Evolutionary conservation across 2,329 filamentous ascomycete genomes (phyloP).

Genomic region (Colletotrichum sp.): DNA sequence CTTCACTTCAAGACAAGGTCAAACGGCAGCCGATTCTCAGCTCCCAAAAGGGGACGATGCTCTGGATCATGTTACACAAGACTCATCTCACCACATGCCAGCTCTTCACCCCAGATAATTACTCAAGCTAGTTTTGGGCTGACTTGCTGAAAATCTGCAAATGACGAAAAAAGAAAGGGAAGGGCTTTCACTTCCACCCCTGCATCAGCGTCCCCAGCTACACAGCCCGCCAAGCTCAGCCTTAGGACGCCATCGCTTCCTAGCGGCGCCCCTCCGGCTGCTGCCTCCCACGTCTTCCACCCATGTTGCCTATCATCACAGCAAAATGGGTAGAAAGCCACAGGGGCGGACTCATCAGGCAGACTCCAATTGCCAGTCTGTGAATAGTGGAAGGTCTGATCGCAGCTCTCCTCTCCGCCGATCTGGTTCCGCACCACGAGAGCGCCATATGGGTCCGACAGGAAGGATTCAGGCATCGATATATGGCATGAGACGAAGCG

Average conservation of each 20-base stretch:
- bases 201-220: neutral
- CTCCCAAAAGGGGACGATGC: fast-evolving
- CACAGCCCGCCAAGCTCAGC: constrained; percentile 6
- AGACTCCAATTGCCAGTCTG: neutral
- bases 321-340: neutral
- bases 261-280: neutral
- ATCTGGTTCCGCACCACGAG: neutral
- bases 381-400: neutral
- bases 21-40: neutral
- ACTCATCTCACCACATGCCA: neutral
- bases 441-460: neutral
- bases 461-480: neutral
- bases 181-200: neutral
- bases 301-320: neutral
- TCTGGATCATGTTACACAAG: neutral
- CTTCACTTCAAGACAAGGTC: neutral
- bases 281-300: neutral
- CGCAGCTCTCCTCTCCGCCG: neutral
- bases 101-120: neutral
- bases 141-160: neutral
- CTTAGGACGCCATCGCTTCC: constrained; percentile 10
- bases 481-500: neutral
- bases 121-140: neutral
- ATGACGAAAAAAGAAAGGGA: neutral
- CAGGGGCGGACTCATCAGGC: neutral